A percentile compares a stretch with the other conserved stretches of the same genome.
Conservation (phyloP, 202 grass and related monocot genomes). For the Alloteropsis angusta region DNA sequence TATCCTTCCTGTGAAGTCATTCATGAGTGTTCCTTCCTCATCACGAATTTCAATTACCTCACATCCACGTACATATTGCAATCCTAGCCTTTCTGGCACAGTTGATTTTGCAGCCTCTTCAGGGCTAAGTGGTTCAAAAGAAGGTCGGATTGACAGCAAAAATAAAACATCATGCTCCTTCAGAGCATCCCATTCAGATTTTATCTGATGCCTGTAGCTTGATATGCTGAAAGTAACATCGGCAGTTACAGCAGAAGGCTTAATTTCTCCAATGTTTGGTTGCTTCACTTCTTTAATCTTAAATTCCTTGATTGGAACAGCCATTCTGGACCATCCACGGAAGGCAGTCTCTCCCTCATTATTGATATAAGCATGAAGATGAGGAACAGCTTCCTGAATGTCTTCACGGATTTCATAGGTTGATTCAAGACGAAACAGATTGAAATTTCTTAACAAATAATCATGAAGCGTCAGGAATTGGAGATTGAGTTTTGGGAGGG, state of each 20-base stretch:
- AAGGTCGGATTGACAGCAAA: conserved; percentile 82
- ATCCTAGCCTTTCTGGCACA: conserved; percentile 84
- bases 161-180: conserved; percentile 99
- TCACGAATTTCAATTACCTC: conserved; percentile 91
- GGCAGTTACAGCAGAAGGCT: conserved; percentile 82
- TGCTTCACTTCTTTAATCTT: conserved; percentile 89
- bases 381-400: conserved; percentile 93
- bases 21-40: conserved; percentile 88
- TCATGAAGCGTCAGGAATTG: conserved; percentile 98
- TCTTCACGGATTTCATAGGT: conserved; percentile 99
- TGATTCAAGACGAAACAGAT: conserved; percentile 96
- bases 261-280: conserved; percentile 94
- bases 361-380: conserved; percentile 92
- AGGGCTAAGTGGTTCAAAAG: conserved; percentile 89
- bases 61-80: conserved; percentile 96
- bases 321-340: conserved; percentile 99
- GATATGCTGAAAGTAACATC: conserved; percentile 75
- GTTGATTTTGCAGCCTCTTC: conserved; percentile 88
- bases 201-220: conserved; percentile 79
- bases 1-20: conserved; percentile 97
- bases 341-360: conserved; percentile 94
- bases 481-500: conserved; percentile 94
- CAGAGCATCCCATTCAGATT: conserved; percentile 87
- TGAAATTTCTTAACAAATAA: conserved; percentile 96
- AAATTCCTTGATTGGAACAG: conserved; percentile 85